phyloP scores from a whole-genome alignment of 352 stramenopile species.

The Saprolegnia parasitica region DNA sequence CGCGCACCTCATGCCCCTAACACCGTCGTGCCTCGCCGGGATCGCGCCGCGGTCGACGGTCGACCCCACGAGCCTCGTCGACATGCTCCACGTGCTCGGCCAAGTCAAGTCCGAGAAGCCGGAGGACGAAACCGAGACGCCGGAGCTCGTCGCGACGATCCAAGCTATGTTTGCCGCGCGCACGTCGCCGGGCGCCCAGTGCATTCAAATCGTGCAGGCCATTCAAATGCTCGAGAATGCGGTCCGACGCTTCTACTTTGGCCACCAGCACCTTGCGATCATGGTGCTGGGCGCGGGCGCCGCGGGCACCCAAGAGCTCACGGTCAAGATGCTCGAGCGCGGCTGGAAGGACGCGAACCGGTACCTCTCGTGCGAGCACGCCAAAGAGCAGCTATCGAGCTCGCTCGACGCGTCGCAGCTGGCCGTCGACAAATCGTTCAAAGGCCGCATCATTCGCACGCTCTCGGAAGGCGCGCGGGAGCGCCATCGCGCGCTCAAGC shows the following conservation, averaged over 20 bases:
- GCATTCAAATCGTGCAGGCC: slow-evolving; percentile 17
- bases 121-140: slow-evolving; percentile 1
- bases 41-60: neutral
- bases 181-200: neutral
- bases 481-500: neutral
- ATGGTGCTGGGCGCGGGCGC: slow-evolving; percentile 26
- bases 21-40: neutral
- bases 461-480: neutral
- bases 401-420: slow-evolving; percentile 4
- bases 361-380: slow-evolving; percentile 19
- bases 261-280: slow-evolving; percentile 26
- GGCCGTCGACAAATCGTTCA: neutral
- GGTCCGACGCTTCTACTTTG: slow-evolving; percentile 28
- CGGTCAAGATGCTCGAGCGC: slow-evolving; percentile 27
- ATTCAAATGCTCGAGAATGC: slow-evolving; percentile 26
- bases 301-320: slow-evolving; percentile 11
- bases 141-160: neutral
- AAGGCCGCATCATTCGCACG: slow-evolving; percentile 15
- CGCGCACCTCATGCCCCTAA: slow-evolving; percentile 5
- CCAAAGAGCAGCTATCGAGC: slow-evolving; percentile 15
- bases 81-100: slow-evolving; percentile 12
- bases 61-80: neutral
- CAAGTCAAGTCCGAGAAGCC: slow-evolving; percentile 19
- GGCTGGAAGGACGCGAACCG: slow-evolving; percentile 22
- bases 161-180: slow-evolving; percentile 8